Base-by-base conservation (phyloP, 129 eudicot species). In the Saposhnikovia divaricata region DNA sequence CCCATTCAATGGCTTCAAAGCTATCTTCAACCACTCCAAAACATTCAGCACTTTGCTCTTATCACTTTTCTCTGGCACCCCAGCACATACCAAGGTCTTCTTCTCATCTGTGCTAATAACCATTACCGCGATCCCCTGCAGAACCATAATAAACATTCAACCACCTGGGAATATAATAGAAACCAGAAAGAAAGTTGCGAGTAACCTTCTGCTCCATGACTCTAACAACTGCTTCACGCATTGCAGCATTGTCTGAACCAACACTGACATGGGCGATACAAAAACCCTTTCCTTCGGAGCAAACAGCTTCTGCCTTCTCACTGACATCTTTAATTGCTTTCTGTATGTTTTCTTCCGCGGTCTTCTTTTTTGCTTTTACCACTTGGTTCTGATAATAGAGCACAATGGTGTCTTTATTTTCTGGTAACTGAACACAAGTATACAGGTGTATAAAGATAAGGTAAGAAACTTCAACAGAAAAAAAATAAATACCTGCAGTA, bases 191-290 rank as follows among this genome's bases (percentile, higher is more conserved):
- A 9, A 40, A 76, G 19, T 55, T 63, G 72, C 14, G 28, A 74
- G 66, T 48, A 38, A 94, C 98, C 98, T 90, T 91, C 78, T 91
- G 89, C 50, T 90, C 96, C 88, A 86, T 90, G 85, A 92, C 96
- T 85, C 92, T 90, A 19, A 87, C 91, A 79, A 89, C 98, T 87
- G 98, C 98, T 79, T 92, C 98, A 42, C 94, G 93, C 74, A 92
- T 86, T 46, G 97, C 97, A 82, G 91, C 48, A 73, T 91, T 89
- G 75, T 95, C 98, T 18, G 87, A 72, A 65, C 98, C 98, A 25
- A 95, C 98, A 78, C 76, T 82, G 77, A 95, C 91, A 72, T 69
- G 92, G 42, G 89, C 80, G 77, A 95, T 79, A 79, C 98, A 95
- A 76, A 86, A 95, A 42, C 90, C 69, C 79, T 89, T 90, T 28